Base-by-base conservation (phyloP, 139 green algal genomes). In the Eudorina sp. region DNA sequence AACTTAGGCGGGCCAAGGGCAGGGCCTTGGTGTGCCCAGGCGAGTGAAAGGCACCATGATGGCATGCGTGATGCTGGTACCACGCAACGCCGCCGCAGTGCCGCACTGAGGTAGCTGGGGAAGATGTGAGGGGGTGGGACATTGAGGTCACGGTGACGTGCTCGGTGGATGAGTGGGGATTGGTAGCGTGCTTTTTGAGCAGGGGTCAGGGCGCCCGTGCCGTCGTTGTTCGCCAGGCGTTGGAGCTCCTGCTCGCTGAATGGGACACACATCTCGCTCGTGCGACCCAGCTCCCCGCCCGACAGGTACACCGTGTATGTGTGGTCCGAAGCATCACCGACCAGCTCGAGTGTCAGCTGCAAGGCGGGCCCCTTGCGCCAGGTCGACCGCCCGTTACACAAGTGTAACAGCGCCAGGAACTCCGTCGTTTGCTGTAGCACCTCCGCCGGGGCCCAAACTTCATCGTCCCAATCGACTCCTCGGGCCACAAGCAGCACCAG, bases 11-110 rank as follows among this genome's bases (percentile, higher is more conserved):
- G 60, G 60, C 60, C 29, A 13, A 69, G 21, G 60, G 60, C 60
- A 69, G 60, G 60, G 60, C 60, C 25, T 69, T 69, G 60, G 60
- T 69, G 25, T 69, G n/a, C n/a, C n/a, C n/a, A n/a, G n/a, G n/a
- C n/a, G n/a, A n/a, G n/a, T n/a, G n/a, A n/a, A n/a, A n/a, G n/a
- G n/a, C n/a, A n/a, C n/a, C n/a, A n/a, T n/a, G n/a, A n/a, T n/a
- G 60, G 45, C 53, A 64, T 16, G 5, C 16, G 25, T 5, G 3
- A 1, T 5, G 6, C 18, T 60, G 60, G 21, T 87, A 79, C 62
- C 36, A 31, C 4, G 45, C 64, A 3, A 87, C 27, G 11, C 78
- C 23, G 77, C 55, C 53, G 53, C 19, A 55, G 0, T 80, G 62
- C 64, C 62, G 64, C 21, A 36, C 6, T 31, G 60, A n/a, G 60